Percentiles rank a stretch among this genome's conserved stretches.
phyloP scores from a whole-genome alignment of 345 rosid genomes.

The Leavenworthia alabamica region DNA sequence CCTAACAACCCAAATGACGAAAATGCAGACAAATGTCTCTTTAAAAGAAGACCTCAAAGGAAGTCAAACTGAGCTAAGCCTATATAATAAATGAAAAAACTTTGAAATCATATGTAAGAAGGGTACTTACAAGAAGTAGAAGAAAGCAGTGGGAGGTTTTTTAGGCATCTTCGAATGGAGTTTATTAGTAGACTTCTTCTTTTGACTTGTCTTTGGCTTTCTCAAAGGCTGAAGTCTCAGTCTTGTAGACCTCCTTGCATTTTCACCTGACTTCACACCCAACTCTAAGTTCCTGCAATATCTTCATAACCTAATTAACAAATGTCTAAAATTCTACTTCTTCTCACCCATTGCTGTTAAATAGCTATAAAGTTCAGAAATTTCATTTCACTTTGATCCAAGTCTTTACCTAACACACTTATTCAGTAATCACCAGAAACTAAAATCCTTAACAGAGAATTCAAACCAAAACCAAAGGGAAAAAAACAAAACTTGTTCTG shows the following conservation, averaged over 20 bases:
- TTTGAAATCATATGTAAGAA: neutral
- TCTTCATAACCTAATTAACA: neutral
- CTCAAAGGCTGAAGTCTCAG: conserved; percentile 19
- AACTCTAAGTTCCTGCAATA: conserved; percentile 31
- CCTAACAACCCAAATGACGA: neutral
- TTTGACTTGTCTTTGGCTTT: conserved; percentile 34
- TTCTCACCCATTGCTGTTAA: neutral
- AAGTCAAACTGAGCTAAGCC: neutral
- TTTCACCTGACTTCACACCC: conserved; percentile 27
- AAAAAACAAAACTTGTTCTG: neutral
- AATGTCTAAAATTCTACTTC: neutral
- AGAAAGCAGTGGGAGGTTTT: conserved; percentile 92
- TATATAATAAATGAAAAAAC: neutral
- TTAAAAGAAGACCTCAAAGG: neutral
- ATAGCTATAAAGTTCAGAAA: neutral
- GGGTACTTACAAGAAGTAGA: conserved; percentile 62
- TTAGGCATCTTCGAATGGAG: conserved; percentile 57
- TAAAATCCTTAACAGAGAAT: conserved; percentile 8
- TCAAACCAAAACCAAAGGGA: neutral
- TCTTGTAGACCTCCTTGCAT: conserved; percentile 27
- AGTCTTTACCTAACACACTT: neutral
- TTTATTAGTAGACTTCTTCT: conserved; percentile 40
- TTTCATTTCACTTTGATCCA: neutral
- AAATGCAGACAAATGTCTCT: neutral
- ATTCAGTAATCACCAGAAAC: conserved; percentile 1